Evolutionary conservation across 164 flowering plant species (phyloP).

Genomic region (Magnolia kwangsiensis): DNA sequence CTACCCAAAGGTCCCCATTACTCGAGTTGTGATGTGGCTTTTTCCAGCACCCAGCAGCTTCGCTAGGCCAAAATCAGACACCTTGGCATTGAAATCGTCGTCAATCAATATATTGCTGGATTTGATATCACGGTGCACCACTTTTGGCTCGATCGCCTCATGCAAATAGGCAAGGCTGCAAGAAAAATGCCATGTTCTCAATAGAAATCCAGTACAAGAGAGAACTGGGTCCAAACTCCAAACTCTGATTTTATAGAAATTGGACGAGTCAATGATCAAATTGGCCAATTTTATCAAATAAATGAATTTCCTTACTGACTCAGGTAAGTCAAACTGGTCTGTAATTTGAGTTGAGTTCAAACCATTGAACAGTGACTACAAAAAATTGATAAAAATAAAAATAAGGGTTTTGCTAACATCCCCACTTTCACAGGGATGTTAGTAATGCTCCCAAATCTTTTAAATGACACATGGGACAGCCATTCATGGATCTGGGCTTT

Average conservation of each 20-base stretch:
- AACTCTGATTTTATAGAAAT: background rate
- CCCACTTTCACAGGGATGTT: too few relatives aligned
- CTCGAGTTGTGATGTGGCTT: constrained; percentile 84
- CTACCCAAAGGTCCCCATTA: constrained; percentile 98
- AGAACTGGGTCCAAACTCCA: background rate
- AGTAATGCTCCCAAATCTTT: too few relatives aligned
- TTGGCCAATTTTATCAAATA: background rate
- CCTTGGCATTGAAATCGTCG: constrained; percentile 76
- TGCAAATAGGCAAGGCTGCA: constrained; percentile 87
- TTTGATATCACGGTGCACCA: constrained; percentile 87
- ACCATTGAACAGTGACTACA: too few relatives aligned
- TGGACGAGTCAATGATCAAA: background rate
- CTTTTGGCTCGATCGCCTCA: constrained; percentile 90
- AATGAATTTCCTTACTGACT: background rate
- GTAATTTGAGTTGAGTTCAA: background rate
- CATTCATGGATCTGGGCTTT: too few relatives aligned
- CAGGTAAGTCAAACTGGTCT: background rate
- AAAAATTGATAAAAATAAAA: too few relatives aligned
- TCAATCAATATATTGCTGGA: constrained; percentile 88
- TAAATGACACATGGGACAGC: too few relatives aligned
- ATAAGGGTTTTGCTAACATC: too few relatives aligned
- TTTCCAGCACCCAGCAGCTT: constrained; percentile 84
- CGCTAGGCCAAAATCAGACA: constrained; percentile 92
- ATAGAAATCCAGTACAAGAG: background rate
- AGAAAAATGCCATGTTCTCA: background rate